phyloP scores from a whole-genome alignment of 2,329 filamentous ascomycete species.

The Penicillium sp. region DNA sequence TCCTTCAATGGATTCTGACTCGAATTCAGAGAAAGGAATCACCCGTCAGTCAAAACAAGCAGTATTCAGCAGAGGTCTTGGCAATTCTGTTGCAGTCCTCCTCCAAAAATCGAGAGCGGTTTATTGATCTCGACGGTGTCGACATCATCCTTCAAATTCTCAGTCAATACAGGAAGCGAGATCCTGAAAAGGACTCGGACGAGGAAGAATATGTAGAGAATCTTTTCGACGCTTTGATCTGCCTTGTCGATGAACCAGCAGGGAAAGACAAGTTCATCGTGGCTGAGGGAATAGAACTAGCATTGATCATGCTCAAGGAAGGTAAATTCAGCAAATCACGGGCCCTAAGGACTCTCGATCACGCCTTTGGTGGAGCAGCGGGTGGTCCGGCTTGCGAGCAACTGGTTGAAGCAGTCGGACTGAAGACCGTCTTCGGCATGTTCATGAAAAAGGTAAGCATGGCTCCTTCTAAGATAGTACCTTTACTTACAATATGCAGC shows the following conservation, averaged over 20 bases:
- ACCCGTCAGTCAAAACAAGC: slow-evolving; percentile 81
- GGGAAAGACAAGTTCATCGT: slow-evolving; percentile 83
- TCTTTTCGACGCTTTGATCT: slow-evolving; percentile 82
- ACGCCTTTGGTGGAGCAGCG: slow-evolving; percentile 65
- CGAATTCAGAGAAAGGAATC: slow-evolving; percentile 70
- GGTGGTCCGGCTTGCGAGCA: slow-evolving; percentile 68
- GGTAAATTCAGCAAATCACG: slow-evolving; percentile 79
- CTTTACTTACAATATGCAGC: slow-evolving; percentile 40
- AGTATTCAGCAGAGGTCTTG: slow-evolving; percentile 89
- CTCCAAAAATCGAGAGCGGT: slow-evolving; percentile 60
- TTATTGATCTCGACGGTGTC: slow-evolving; percentile 69
- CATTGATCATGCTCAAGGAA: slow-evolving; percentile 86
- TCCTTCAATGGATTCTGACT: slow-evolving; percentile 75
- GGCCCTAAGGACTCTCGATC: slow-evolving; percentile 79
- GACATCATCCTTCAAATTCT: slow-evolving; percentile 81
- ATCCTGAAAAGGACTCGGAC: slow-evolving; percentile 80
- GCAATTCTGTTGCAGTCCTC: slow-evolving; percentile 84
- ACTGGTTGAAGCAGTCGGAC: slow-evolving; percentile 77
- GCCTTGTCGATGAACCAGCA: slow-evolving; percentile 69
- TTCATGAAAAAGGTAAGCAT: slow-evolving; percentile 72
- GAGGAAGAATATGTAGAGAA: slow-evolving; percentile 97
- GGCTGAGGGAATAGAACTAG: slow-evolving; percentile 88
- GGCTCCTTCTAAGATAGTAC: not conserved
- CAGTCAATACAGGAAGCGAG: slow-evolving; percentile 78
- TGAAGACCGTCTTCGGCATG: slow-evolving; percentile 81